Evolutionary conservation across 352 stramenopile genomes (phyloP).

Genomic region (Phytophthora sansomeana): DNA sequence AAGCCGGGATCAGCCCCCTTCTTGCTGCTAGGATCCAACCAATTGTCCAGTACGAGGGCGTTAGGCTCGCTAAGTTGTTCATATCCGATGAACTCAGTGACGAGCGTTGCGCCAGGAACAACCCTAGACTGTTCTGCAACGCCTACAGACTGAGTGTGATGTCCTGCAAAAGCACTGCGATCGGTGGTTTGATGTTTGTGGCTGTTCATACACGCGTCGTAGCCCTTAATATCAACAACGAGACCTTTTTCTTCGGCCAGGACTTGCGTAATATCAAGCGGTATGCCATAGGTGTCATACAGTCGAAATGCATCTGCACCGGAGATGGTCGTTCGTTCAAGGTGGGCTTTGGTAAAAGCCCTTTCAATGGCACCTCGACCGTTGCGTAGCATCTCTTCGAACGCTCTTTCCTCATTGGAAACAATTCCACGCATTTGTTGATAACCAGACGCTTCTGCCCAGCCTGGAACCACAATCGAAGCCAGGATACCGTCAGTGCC

Average conservation of each 20-base stretch:
- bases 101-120: background rate
- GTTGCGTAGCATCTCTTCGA: constrained; percentile 76
- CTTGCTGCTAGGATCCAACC: constrained; percentile 25
- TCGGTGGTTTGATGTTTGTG: constrained; percentile 62
- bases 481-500: constrained; percentile 47
- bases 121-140: constrained; percentile 8
- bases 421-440: constrained; percentile 74
- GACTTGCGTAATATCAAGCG: constrained; percentile 78
- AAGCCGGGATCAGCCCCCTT: constrained; percentile 27
- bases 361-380: constrained; percentile 71
- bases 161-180: constrained; percentile 48
- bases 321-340: constrained; percentile 33
- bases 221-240: constrained; percentile 62
- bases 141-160: constrained; percentile 29
- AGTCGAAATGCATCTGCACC: constrained; percentile 71
- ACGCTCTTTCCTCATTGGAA: constrained; percentile 75
- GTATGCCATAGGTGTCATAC: constrained; percentile 84
- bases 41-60: constrained; percentile 48
- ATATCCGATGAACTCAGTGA: constrained; percentile 70
- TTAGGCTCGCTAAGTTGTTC: constrained; percentile 48
- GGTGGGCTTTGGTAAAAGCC: constrained; percentile 43
- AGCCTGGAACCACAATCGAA: constrained; percentile 59
- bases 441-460: constrained; percentile 41
- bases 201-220: constrained; percentile 52
- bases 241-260: constrained; percentile 69